Percentiles rank a stretch among this genome's conserved stretches.
Conservation (phyloP, 192 early-diverging fungal genomes). For the Mortierella claussenii region DNA sequence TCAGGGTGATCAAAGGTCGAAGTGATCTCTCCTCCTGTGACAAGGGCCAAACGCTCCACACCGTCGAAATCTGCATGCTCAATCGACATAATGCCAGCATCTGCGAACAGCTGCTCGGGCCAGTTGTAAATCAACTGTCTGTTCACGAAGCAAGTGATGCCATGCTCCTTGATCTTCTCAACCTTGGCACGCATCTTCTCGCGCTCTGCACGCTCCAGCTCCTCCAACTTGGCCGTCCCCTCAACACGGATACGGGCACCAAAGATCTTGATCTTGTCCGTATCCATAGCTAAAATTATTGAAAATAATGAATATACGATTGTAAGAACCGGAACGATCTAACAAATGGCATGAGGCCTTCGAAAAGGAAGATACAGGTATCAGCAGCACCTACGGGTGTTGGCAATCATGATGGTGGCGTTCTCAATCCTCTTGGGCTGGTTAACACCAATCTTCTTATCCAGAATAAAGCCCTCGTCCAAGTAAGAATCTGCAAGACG, state of each 20-base stretch:
- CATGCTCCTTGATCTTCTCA: constrained; percentile 96
- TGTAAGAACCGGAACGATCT: neutral
- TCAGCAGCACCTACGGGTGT: constrained; percentile 78
- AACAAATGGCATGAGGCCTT: neutral
- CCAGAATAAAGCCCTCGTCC: constrained; percentile 97
- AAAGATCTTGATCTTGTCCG: constrained; percentile 99
- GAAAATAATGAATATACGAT: neutral
- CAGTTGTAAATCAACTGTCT: constrained; percentile 99
- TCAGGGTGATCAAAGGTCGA: constrained; percentile 99
- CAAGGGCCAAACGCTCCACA: constrained; percentile 94
- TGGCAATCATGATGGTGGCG: constrained; percentile 96
- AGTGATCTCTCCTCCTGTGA: constrained; percentile 98
- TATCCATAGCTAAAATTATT: constrained; percentile 89
- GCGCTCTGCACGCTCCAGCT: constrained; percentile 97
- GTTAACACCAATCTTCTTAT: constrained; percentile 99
- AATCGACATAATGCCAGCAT: constrained; percentile 94
- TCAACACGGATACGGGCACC: constrained; percentile 97
- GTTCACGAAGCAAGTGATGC: constrained; percentile 99
- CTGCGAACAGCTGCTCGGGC: constrained; percentile 99
- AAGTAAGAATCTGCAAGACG: constrained; percentile 95
- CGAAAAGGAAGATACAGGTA: neutral
- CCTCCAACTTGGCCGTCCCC: constrained; percentile 96
- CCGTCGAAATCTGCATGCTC: constrained; percentile 99
- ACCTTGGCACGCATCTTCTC: constrained; percentile 99
- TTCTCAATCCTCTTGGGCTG: constrained; percentile 97